Evolutionary conservation across 2,329 filamentous ascomycete genomes (phyloP), one percentile per base, ranked within the genome.

Genomic region (Rhynchosporium secalis): DNA sequence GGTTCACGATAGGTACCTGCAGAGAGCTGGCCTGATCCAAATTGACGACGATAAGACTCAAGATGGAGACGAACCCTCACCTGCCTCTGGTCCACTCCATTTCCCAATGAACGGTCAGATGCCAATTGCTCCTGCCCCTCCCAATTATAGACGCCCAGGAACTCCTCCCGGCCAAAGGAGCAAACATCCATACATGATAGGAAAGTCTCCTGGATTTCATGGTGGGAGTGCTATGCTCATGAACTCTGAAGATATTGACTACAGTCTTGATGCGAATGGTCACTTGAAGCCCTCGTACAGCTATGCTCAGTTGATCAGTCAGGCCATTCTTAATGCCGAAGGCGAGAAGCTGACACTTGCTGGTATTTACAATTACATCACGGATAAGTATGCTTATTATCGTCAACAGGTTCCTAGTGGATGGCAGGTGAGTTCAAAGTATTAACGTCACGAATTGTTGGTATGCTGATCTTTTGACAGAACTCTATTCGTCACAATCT

Each of bases 401-500:
- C 86, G 94, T 75, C 91, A 84, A 38, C 86, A 93, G 69, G 78
- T 79, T 57, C 78, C 80, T 60, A 87, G 86, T 63, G 94, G 95
- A 63, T 99, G 96, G 96, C 95, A 97, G 85, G 89, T 91, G 74
- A 78, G 86, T 77, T 40, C 33, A 9, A 8, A 36, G 3, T 36
- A 29, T 41, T 15, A 13, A 54, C 7, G 40, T 28, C 20, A 40
- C 38, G 5, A 9, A 28, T 41, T 41, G 38, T 41, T 13, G 51
- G 20, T 20, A 28, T 54, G 36, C 51, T 56, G 41, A 56, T 46
- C 12, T 55, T 60, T 36, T 31, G 46, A 6, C 71, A 92, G 86
- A 99, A 99, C 75, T 97, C 92, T 0, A 99, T 99, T 68, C 88
- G 95, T 12, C 95, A 99, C 75, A 99, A 99, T 70, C 77, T 99